These are phyloP conservation scores for Lepiota subincarnata DNA, from an alignment of 768 basidiomycete species.

Conservation along the genomic window DNA sequence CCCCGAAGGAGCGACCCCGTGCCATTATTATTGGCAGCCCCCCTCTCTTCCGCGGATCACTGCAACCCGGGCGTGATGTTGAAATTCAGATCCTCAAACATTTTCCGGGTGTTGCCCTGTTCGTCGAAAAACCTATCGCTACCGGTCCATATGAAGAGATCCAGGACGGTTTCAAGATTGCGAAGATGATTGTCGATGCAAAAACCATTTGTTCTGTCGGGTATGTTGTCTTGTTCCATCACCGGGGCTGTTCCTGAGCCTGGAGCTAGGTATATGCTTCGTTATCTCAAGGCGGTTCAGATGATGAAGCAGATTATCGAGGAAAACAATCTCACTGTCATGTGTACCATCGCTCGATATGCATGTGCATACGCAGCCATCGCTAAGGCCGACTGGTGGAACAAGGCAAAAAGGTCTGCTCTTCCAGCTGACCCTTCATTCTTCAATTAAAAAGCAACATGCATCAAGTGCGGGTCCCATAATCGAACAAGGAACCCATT, in stretches of 20 bases:
- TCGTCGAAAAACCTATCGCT: constrained; percentile 90
- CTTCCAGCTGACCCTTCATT: not conserved
- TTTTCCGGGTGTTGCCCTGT: constrained; percentile 86
- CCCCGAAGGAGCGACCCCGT: constrained; percentile 62
- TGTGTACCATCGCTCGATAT: constrained; percentile 95
- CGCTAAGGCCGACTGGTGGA: constrained; percentile 88
- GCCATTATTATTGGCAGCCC: constrained; percentile 89
- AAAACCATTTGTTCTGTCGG: constrained; percentile 86
- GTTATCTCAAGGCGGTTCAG: constrained; percentile 90
- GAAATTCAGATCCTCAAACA: constrained; percentile 82
- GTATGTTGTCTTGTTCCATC: constrained; percentile 34
- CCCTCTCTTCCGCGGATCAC: constrained; percentile 88
- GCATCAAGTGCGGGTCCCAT: constrained; percentile 67
- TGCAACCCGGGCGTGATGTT: constrained; percentile 72
- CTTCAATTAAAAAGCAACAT: constrained; percentile 9
- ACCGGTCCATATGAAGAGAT: constrained; percentile 73
- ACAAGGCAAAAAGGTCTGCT: constrained; percentile 74
- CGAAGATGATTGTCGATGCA: constrained; percentile 64
- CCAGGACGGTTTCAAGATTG: constrained; percentile 64
- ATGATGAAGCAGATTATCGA: constrained; percentile 95
- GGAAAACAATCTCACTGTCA: constrained; percentile 91
- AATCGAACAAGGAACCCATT: constrained; percentile 93
- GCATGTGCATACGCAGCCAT: constrained; percentile 83
- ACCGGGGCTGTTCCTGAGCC: constrained; percentile 3
- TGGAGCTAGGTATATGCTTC: constrained; percentile 75